Percentiles rank a stretch among this genome's conserved stretches.
phyloP scores from a whole-genome alignment of 495 filamentous ascomycete genomes.

The Cercophora newfieldiana region DNA sequence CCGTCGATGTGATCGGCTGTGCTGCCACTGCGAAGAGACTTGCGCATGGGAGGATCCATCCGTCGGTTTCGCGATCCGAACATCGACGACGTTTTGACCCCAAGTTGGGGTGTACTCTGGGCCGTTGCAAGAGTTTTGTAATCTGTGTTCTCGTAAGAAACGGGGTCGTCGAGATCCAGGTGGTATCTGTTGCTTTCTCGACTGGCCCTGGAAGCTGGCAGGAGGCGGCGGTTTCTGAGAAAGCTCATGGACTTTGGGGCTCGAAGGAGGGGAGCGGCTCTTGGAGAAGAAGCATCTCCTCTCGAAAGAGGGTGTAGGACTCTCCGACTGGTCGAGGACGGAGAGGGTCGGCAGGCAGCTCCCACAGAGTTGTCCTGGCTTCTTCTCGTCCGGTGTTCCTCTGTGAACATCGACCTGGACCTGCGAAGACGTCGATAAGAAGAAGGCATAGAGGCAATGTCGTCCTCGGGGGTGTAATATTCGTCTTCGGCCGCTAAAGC shows the following conservation, averaged over 20 bases:
- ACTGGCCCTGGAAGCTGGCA: conserved; percentile 30
- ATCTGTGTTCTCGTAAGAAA: conserved; percentile 5
- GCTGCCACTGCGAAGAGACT: conserved; percentile 56
- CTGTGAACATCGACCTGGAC: conserved; percentile 70
- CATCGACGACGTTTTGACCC: conserved; percentile 49
- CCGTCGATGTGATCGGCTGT: conserved; percentile 37
- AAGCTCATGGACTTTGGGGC: conserved; percentile 65
- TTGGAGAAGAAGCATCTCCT: conserved; percentile 9
- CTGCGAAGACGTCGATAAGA: conserved; percentile 74
- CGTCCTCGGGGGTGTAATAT: conserved; percentile 58
- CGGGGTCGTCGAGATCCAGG: not conserved
- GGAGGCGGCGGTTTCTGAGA: conserved; percentile 43
- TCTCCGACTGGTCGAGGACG: conserved; percentile 18
- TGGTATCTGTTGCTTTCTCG: conserved; percentile 40
- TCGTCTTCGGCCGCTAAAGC: conserved; percentile 43
- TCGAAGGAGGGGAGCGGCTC: conserved; percentile 26
- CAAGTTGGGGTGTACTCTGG: conserved; percentile 23
- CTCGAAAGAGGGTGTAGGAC: conserved; percentile 23
- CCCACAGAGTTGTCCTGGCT: conserved; percentile 10
- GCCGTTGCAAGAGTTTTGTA: not conserved
- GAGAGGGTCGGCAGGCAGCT: conserved; percentile 10
- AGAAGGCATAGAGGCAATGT: conserved; percentile 65
- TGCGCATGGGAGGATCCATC: conserved; percentile 53
- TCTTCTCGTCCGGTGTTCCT: conserved; percentile 36
- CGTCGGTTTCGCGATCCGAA: conserved; percentile 45